Evolutionary conservation across 306 rosid genomes (phyloP), one percentile per base, ranked within the genome.

Genomic region (Dalbergia cultrata): DNA sequence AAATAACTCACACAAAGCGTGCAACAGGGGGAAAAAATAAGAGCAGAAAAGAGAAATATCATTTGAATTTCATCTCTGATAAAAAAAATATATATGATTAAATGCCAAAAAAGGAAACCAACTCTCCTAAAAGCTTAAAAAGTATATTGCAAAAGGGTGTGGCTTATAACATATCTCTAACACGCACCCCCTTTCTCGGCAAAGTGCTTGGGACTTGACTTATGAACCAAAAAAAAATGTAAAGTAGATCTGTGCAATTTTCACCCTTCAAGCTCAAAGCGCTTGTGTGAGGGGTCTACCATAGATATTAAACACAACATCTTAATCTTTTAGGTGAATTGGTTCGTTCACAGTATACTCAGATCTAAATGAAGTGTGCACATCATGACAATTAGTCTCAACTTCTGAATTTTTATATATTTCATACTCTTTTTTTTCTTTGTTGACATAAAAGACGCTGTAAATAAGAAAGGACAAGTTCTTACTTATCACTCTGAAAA

Each of bases 1-100:
- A 68, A 47, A 79, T 22, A 37, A 50, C 54, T n/a, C 70, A 62
- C n/a, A 47, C 4, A 41, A 69, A 52, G 75, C 67, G 67, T 73
- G 61, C 26, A 65, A 80, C 47, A 76, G 13, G 10, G 3, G 16
- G 4, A 13, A 13, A 50, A 41, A 41, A 41, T 0, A 7, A 41
- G 10, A 41, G 10, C 0, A 0, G 7, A 6, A 35, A 6, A 35
- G 41, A 35, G 41, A 35, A 6, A 35, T 0, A 35, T 59, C 17
- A 59, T 21, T 47, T 70, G 43, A 58, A 60, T 64, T 82, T 67
- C 80, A 67, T 65, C 76, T 44, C 35, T 56, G 31, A 26, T 0
- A 26, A 21, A 21, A 21, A 26, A 26, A 26, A 21, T 5, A 49
- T 43, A 59, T 57, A 73, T 34, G 21, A 53, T 44, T 22, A 11